Evolutionary conservation across 2,329 filamentous ascomycete genomes (phyloP), one percentile per base, ranked within the genome.

Genomic region (Neopestalotiopsis sp.): DNA sequence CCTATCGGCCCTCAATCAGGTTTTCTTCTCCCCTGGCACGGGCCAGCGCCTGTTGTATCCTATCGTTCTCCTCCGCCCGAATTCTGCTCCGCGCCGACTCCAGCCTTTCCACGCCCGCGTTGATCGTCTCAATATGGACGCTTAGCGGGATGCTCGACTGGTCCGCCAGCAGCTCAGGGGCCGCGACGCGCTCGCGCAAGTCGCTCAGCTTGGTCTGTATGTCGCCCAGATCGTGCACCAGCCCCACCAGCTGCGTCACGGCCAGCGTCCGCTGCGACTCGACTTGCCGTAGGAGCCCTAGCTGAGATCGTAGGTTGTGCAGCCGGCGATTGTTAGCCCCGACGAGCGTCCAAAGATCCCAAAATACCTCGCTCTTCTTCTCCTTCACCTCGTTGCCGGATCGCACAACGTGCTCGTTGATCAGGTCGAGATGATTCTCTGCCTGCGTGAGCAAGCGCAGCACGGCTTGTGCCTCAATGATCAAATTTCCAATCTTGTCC

Each of bases 61-160:
- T 81, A 42, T 91, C 87, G 57, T 89, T 84, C 81, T 92, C 90
- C 17, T 88, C 79, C 38, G 83, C 85, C 67, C 87, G 82, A 20
- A 89, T 87, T 70, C 88, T 86, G 57, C 86, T 84, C 69, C 92
- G 84, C 61, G 90, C 89, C 28, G 82, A 80, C 77, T 93, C 90
- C 70, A 96, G 81, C 71, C 93, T 84, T 78, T 94, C 91, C 1
- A 95, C 89, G 0, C 92, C 91, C 63, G 89, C 83, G 68, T 92
- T 85, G 70, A 96, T 94, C 68, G 89, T 90, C 72, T 94, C 90
- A 56, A 96, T 90, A 76, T 96, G 92, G 57, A 94, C 90, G 65
- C 87, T 86, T 4, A 96, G 81, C 2, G 92, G 92, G 10, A 94
- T 84, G 34, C 84, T 81, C 3, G 80, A 78, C 42, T 68, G 81